Conservation (phyloP, 1,284 basidiomycete genomes). For the Ustilago nuda region DNA sequence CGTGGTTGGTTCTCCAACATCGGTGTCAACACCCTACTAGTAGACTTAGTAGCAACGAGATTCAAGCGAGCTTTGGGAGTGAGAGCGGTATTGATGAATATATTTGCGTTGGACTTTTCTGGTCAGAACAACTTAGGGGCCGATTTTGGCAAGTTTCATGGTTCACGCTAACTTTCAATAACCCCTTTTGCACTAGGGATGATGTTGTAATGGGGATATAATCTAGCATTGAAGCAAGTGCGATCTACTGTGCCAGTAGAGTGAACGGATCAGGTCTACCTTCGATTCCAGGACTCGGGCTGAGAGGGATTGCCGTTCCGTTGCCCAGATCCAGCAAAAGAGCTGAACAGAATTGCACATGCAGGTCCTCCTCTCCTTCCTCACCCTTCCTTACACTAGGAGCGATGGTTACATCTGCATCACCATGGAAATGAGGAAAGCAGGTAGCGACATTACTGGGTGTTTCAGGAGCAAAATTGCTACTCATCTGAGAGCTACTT, state of each 20-base stretch:
- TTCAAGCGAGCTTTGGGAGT: neutral
- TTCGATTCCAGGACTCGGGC: conserved; percentile 15
- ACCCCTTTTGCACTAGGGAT: neutral
- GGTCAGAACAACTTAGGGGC: conserved; percentile 33
- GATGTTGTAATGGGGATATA: neutral
- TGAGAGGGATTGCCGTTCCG: conserved; percentile 30
- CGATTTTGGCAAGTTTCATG: conserved; percentile 35
- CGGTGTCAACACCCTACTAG: conserved; percentile 40
- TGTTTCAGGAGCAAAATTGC: conserved; percentile 29
- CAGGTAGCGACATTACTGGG: conserved; percentile 11
- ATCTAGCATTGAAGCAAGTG: neutral
- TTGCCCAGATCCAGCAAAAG: conserved; percentile 36
- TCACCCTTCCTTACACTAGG: neutral
- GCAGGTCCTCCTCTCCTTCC: conserved; percentile 21
- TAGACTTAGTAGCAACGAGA: conserved; percentile 31
- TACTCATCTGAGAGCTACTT: conserved; percentile 9
- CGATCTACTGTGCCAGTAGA: conserved; percentile 15
- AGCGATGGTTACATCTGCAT: neutral
- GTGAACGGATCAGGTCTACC: conserved; percentile 16
- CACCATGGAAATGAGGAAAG: conserved; percentile 5
- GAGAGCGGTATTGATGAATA: conserved; percentile 33
- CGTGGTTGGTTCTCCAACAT: conserved; percentile 24
- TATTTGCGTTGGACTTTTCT: conserved; percentile 56
- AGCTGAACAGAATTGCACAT: conserved; percentile 36
- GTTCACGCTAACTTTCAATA: conserved; percentile 55